Conservation (phyloP, 2,329 filamentous ascomycete species). For the Sporothrix pseudoabietina region DNA sequence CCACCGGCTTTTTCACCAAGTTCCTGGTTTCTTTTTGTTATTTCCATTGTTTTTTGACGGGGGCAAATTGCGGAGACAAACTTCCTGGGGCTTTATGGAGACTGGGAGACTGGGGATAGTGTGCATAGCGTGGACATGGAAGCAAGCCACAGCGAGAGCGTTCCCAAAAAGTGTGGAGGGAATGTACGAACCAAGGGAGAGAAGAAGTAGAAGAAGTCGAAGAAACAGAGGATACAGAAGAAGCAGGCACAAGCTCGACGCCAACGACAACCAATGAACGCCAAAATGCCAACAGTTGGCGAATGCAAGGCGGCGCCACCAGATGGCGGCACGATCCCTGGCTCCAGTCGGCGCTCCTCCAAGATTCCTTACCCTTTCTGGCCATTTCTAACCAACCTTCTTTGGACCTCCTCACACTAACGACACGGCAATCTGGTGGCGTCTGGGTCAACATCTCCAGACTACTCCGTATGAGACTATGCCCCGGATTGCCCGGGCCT, state of each 20-base stretch:
- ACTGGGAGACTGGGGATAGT: neutral
- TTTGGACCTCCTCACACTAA: neutral
- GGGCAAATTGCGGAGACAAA: slow-evolving; percentile 7
- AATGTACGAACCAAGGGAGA: neutral
- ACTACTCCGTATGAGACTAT: no score
- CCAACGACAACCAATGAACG: no score
- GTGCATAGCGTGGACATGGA: neutral
- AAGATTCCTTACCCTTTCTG: no score
- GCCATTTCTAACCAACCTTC: no score
- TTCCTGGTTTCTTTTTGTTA: neutral
- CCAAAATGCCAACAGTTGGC: no score
- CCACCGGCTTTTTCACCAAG: neutral
- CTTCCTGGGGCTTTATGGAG: neutral
- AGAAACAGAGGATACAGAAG: neutral
- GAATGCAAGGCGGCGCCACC: no score
- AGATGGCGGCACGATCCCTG: neutral
- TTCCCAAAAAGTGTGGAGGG: neutral
- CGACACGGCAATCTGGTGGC: neutral
- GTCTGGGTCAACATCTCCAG: no score
- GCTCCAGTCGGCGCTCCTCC: neutral
- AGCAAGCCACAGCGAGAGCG: neutral
- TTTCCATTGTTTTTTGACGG: neutral
- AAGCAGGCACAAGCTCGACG: neutral
- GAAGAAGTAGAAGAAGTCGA: neutral
- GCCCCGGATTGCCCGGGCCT: slow-evolving; percentile 4